Conservation (phyloP, 2,329 filamentous ascomycete species). For the Fusarium camptoceras region DNA sequence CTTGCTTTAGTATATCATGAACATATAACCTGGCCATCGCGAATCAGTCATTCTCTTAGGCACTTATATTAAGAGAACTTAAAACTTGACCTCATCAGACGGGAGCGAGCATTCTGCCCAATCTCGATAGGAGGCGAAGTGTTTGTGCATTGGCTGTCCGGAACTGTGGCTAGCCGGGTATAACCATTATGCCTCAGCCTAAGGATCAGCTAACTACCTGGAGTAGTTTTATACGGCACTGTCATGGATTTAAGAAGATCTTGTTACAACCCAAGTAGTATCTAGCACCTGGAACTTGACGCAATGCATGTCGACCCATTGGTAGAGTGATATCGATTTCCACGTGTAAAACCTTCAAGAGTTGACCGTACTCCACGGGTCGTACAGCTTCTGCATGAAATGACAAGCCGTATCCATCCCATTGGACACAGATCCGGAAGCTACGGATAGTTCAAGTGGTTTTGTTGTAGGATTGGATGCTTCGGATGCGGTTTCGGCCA, state of each 20-base stretch:
- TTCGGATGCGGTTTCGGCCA: not conserved
- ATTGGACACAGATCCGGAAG: not conserved
- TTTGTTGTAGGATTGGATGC: not conserved
- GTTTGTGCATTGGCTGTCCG: not conserved
- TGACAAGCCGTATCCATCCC: not conserved
- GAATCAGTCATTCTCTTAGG: not conserved
- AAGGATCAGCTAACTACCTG: not conserved
- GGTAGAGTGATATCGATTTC: not conserved
- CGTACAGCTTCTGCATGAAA: not conserved
- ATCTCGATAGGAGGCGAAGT: not conserved
- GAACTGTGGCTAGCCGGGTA: not conserved
- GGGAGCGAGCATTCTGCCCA: not conserved
- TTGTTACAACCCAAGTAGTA: not conserved
- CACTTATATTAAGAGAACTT: not conserved
- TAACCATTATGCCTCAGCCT: slow-evolving; percentile 2
- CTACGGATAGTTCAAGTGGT: not conserved
- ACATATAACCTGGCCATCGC: not conserved
- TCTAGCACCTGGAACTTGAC: not conserved
- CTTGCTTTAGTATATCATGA: not conserved
- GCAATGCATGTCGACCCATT: not conserved
- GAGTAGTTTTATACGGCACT: not conserved
- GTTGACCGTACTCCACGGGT: not conserved
- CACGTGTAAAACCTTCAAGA: not conserved
- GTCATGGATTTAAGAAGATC: not conserved
- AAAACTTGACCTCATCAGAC: not conserved